Conservation (phyloP, 2,329 filamentous ascomycete species). For the Bipolaris victoriae region DNA sequence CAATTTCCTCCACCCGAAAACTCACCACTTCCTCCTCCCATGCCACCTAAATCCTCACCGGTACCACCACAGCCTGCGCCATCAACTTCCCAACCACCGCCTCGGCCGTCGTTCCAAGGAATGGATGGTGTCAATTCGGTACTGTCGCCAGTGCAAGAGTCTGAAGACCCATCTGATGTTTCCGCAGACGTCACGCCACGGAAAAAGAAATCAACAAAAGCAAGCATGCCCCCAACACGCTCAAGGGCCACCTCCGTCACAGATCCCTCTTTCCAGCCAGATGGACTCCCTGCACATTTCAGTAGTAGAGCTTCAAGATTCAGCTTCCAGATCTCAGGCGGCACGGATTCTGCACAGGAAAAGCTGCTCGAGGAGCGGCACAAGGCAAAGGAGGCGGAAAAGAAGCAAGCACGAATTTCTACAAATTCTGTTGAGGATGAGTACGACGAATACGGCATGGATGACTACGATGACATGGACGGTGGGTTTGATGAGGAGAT, state of each 20-base stretch:
- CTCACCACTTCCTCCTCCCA: conserved; percentile 25
- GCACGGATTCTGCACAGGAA: conserved; percentile 69
- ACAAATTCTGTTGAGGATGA: conserved; percentile 46
- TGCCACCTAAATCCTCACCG: conserved; percentile 25
- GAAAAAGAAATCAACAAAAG: conserved; percentile 45
- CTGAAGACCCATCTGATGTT: conserved; percentile 32
- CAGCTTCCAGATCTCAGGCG: conserved; percentile 80
- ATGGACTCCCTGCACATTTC: conserved; percentile 52
- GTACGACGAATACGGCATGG: conserved; percentile 48
- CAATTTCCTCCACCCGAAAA: conserved; percentile 37
- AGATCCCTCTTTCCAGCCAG: conserved; percentile 45
- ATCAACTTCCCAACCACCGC: conserved; percentile 13
- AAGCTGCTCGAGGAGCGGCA: conserved; percentile 76
- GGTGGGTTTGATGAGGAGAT: conserved; percentile 72
- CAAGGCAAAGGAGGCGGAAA: conserved; percentile 68
- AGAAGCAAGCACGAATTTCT: conserved; percentile 48
- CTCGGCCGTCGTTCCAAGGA: conserved; percentile 26
- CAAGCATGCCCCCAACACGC: conserved; percentile 42
- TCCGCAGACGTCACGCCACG: conserved; percentile 37
- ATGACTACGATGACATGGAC: conserved; percentile 58
- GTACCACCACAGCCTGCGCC: conserved; percentile 16
- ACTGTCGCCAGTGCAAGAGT: conserved; percentile 46
- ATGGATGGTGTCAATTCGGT: conserved; percentile 33
- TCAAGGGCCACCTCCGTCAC: conserved; percentile 48
- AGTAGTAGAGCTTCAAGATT: conserved; percentile 77